Evolutionary conservation across 352 stramenopile species (phyloP).

Genomic region (Globisporangium polare): DNA sequence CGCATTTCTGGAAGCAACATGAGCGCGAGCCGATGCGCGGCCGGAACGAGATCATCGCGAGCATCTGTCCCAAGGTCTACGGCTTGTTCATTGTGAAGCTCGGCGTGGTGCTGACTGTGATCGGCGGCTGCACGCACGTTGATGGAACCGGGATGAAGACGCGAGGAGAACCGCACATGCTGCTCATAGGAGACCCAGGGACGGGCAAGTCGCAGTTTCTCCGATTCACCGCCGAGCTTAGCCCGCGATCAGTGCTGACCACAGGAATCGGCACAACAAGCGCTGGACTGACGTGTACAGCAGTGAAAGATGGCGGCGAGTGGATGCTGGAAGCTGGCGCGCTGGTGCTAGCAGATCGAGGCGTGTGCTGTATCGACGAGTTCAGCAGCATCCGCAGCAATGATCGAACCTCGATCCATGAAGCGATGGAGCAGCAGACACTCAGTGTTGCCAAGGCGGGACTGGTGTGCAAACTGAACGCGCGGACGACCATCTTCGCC

Average conservation of each 20-base stretch:
- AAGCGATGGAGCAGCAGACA: slow-evolving; percentile 99
- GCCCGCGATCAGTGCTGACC: slow-evolving; percentile 93
- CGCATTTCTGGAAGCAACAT: slow-evolving; percentile 85
- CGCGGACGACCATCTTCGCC: slow-evolving; percentile 93
- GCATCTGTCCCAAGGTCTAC: slow-evolving; percentile 94
- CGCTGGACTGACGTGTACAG: slow-evolving; percentile 95
- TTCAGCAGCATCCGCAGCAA: slow-evolving; percentile 95
- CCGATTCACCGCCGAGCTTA: slow-evolving; percentile 93
- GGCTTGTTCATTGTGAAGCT: slow-evolving; percentile 93
- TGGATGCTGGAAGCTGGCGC: slow-evolving; percentile 96
- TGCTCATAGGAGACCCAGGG: slow-evolving; percentile 76
- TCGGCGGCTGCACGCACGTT: slow-evolving; percentile 83
- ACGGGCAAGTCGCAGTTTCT: slow-evolving; percentile 96
- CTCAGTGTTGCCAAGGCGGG: slow-evolving; percentile 96
- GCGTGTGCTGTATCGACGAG: slow-evolving; percentile 98
- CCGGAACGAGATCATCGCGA: slow-evolving; percentile 91
- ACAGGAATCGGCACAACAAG: slow-evolving; percentile 96
- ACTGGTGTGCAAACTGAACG: slow-evolving; percentile 96
- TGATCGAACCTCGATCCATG: slow-evolving; percentile 93
- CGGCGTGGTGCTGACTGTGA: slow-evolving; percentile 89
- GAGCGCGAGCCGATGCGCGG: slow-evolving; percentile 43
- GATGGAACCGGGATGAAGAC: slow-evolving; percentile 74
- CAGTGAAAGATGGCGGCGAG: slow-evolving; percentile 93
- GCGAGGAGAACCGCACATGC: slow-evolving; percentile 81
- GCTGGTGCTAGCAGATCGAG: slow-evolving; percentile 88